Percentiles rank a stretch among this genome's conserved stretches.
Conservation (phyloP, 202 grass and related monocot species). For the Setaria viridis region DNA sequence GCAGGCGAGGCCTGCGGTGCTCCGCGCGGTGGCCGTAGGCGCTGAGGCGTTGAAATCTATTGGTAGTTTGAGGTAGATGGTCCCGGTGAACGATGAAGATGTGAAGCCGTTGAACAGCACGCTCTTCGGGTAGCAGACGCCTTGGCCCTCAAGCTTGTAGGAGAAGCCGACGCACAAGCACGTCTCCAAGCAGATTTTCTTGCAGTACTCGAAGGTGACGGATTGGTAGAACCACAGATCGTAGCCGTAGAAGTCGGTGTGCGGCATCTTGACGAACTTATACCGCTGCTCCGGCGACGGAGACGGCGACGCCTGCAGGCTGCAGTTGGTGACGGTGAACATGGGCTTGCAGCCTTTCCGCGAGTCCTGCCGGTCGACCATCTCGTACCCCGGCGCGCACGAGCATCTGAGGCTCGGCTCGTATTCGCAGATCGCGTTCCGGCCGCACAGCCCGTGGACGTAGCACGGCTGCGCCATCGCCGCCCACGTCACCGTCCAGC, state of each 20-base stretch:
- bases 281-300: neutral
- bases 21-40: neutral
- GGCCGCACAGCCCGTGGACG: slow-evolving; percentile 65
- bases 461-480: slow-evolving; percentile 42
- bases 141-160: slow-evolving; percentile 23
- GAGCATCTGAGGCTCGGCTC: slow-evolving; percentile 38
- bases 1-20: neutral
- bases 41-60: slow-evolving; percentile 2
- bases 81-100: slow-evolving; percentile 26
- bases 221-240: slow-evolving; percentile 32
- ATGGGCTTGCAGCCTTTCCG: slow-evolving; percentile 39
- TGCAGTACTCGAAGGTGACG: slow-evolving; percentile 47
- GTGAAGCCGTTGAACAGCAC: slow-evolving; percentile 59
- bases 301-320: neutral
- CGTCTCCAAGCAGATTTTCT: slow-evolving; percentile 19
- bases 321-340: slow-evolving; percentile 39
- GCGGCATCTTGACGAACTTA: slow-evolving; percentile 45
- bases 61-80: slow-evolving; percentile 55
- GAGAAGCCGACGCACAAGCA: slow-evolving; percentile 60
- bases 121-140: slow-evolving; percentile 49
- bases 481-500: slow-evolving; percentile 49
- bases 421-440: slow-evolving; percentile 62
- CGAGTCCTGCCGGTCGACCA: slow-evolving; percentile 48
- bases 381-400: slow-evolving; percentile 56
- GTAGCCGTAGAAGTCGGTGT: slow-evolving; percentile 64